These are phyloP conservation scores for Naganishia friedmannii DNA, from an alignment of 768 basidiomycete species.

Conservation along the genomic window DNA sequence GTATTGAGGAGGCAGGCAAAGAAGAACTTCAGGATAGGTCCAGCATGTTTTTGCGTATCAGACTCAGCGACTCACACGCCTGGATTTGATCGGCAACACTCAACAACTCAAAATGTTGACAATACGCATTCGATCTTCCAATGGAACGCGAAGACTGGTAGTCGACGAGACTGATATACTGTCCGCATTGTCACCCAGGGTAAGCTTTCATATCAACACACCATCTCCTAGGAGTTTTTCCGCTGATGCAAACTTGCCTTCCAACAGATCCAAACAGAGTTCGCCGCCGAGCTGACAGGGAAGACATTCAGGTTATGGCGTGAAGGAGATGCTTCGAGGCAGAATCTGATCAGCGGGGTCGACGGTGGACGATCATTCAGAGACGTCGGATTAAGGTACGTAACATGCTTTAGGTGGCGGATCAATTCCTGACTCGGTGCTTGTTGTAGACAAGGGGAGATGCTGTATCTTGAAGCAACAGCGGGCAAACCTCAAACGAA, in stretches of 20 bases:
- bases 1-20: not conserved
- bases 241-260: not conserved
- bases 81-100: not conserved
- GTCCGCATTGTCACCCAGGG: not conserved
- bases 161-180: constrained; percentile 5
- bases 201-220: not conserved
- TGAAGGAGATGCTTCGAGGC: not conserved
- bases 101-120: constrained; percentile 2
- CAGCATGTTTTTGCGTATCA: not conserved
- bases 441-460: not conserved
- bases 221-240: not conserved
- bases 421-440: not conserved
- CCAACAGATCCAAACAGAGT: not conserved
- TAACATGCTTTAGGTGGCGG: not conserved
- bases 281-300: not conserved
- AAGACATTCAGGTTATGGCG: constrained; percentile 10
- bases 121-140: constrained; percentile 9
- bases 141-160: constrained; percentile 1
- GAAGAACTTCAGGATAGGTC: not conserved
- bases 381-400: constrained; percentile 8
- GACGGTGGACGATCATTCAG: constrained; percentile 1
- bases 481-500: not conserved
- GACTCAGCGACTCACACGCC: not conserved
- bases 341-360: not conserved
- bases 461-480: constrained; percentile 4